phyloP scores from a whole-genome alignment of 2,329 filamentous ascomycete species.

The Fonsecaea erecta region DNA sequence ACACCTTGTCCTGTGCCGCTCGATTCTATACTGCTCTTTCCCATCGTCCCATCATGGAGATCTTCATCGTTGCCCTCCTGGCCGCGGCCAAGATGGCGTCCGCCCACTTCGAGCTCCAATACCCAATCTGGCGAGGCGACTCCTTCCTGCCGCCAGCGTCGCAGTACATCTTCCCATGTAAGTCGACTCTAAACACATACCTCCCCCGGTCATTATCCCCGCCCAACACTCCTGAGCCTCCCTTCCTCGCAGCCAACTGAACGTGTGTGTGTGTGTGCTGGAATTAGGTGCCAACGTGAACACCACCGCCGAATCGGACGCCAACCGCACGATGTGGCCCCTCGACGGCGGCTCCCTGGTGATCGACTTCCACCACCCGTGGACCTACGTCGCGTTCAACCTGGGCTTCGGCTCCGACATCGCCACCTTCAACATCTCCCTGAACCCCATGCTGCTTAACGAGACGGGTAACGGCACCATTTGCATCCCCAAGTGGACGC shows the following conservation, averaged over 20 bases:
- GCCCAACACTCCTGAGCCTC: neutral
- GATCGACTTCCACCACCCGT: constrained; percentile 49
- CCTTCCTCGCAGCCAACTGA: neutral
- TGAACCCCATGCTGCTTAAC: constrained; percentile 50
- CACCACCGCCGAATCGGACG: constrained; percentile 39
- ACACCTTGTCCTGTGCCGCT: neutral
- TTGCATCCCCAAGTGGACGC: constrained; percentile 48
- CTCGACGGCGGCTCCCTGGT: constrained; percentile 49
- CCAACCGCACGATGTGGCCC: constrained; percentile 55
- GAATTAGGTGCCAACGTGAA: constrained; percentile 47
- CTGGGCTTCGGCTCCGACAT: constrained; percentile 48
- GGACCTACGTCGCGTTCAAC: constrained; percentile 54
- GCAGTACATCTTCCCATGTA: constrained; percentile 50
- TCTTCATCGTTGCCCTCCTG: constrained; percentile 9
- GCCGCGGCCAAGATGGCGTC: constrained; percentile 26
- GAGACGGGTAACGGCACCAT: constrained; percentile 54
- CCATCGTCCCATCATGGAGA: constrained; percentile 14
- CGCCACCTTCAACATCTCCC: constrained; percentile 53
- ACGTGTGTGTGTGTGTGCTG: neutral
- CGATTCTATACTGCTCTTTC: neutral
- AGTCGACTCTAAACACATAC: constrained; percentile 18
- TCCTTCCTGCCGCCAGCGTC: constrained; percentile 45
- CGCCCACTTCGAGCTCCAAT: constrained; percentile 39
- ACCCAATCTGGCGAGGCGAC: constrained; percentile 48
- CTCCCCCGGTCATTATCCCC: neutral